Evolutionary conservation across 129 eudicot genomes (phyloP), one percentile per base, ranked within the genome.

Genomic region (Centella asiatica): DNA sequence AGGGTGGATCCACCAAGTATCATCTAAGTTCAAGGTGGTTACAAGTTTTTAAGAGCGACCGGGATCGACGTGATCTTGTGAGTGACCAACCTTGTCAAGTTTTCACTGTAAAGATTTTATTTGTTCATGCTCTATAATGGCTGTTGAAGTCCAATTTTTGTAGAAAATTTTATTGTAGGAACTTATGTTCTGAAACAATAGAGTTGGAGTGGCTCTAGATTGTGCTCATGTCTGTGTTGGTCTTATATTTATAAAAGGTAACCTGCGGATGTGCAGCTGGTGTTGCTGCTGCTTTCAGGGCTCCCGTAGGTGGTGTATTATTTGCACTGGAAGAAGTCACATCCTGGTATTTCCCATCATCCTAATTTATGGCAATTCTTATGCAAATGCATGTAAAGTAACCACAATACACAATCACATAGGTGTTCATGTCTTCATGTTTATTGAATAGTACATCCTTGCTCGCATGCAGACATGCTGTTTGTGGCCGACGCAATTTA

Each of bases 251-350:
- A 75, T 77, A 78, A 86, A 90, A 92, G 98, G 98, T 92, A 68
- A 92, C 98, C 75, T 92, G 98, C 78, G 98, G 98, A 83, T 92
- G 98, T 87, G 98, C 98, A 72, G 98, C 98, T 73, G 98, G 98
- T 57, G 98, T 92, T 42, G 95, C 98, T 79, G 96, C 98, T 81
- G 98, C 98, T 67, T 92, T 92, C 60, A 87, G 98, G 85, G 98
- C 98, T 78, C 98, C 98, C 12, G 98, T 92, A 69, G 98, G 98
- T n/a, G 98, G 98, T 71, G 98, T 92, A 63, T 78, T 92, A 58
- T 92, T 92, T 82, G 98, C 98, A 59, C 80, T 92, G 64, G 98
- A 92, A 81, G 98, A 92, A 81, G 98, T 92, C 55, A 92, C 98
- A 66, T 92, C 98, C 45, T 92, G 98, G 98, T 92, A 92, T 36